Percentiles rank a stretch among this genome's conserved stretches.
phyloP scores from a whole-genome alignment of 2,329 filamentous ascomycete genomes.

The Epichloe festucae region DNA sequence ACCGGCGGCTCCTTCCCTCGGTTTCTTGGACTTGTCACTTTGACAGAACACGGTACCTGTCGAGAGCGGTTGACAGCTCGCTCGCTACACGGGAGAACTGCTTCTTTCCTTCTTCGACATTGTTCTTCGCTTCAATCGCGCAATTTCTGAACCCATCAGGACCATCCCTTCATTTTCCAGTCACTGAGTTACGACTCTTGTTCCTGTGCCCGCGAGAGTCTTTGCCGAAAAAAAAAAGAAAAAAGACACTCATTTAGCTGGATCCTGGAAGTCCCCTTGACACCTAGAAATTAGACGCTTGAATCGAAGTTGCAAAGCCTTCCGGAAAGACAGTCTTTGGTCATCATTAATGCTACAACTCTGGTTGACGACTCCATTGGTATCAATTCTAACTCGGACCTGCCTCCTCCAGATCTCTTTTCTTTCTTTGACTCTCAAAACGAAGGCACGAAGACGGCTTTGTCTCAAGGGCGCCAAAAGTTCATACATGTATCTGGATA shows the following conservation, averaged over 20 bases:
- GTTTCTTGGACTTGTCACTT: background rate
- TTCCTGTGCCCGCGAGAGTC: background rate
- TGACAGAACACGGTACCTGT: background rate
- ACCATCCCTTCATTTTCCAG: background rate
- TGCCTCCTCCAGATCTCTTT: slow-evolving; percentile 16
- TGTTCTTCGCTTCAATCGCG: background rate
- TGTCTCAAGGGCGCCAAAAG: background rate
- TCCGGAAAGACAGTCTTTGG: slow-evolving; percentile 9
- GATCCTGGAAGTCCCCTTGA: background rate
- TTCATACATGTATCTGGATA: slow-evolving; percentile 6
- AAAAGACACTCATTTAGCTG: background rate
- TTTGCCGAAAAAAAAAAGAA: background rate
- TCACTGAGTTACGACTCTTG: background rate
- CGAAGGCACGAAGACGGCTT: slow-evolving; percentile 5
- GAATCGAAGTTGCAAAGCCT: background rate
- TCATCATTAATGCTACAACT: background rate
- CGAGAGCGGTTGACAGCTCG: background rate
- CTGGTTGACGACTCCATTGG: background rate
- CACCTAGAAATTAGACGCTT: background rate
- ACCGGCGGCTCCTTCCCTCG: slow-evolving; percentile 2
- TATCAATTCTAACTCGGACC: slow-evolving; percentile 15
- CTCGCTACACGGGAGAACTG: background rate
- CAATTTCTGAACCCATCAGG: background rate
- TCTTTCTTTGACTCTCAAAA: slow-evolving; percentile 5
- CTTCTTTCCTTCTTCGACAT: background rate